phyloP scores from a whole-genome alignment of 164 flowering plant species.

The Magnolia changhungtana region DNA sequence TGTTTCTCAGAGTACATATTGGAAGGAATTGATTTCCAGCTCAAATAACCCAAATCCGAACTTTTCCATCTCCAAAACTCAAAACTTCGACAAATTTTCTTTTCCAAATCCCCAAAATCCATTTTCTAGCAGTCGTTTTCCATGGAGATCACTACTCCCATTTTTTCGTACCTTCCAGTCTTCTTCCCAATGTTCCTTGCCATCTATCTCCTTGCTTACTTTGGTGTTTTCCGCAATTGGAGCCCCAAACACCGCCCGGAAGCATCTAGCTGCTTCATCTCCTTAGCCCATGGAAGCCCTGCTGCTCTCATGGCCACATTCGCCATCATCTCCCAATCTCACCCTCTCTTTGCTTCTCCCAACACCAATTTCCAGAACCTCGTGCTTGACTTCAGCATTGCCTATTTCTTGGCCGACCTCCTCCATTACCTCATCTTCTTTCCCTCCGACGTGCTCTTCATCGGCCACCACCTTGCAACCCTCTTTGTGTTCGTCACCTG shows the following conservation, averaged over 20 bases:
- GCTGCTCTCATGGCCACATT: constrained; percentile 54
- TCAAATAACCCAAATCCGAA: not conserved
- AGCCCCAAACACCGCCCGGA: constrained; percentile 56
- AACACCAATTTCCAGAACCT: constrained; percentile 51
- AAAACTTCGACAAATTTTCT: not conserved
- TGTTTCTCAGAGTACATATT: not conserved
- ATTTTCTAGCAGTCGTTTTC: not conserved
- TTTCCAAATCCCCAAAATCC: not conserved
- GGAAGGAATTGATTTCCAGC: not conserved
- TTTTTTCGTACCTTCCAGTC: constrained; percentile 30
- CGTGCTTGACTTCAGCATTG: constrained; percentile 74
- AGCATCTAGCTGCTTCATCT: constrained; percentile 78
- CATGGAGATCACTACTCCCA: constrained; percentile 31
- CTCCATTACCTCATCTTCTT: constrained; percentile 62
- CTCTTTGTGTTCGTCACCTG: constrained; percentile 81
- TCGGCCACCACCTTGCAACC: constrained; percentile 82
- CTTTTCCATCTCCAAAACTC: not conserved
- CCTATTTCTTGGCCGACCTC: constrained; percentile 73
- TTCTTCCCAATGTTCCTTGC: constrained; percentile 45
- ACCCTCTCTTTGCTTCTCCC: constrained; percentile 42
- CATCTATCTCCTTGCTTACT: constrained; percentile 52
- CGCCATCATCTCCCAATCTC: constrained; percentile 30
- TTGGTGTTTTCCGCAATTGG: constrained; percentile 60
- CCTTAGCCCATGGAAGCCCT: constrained; percentile 79
- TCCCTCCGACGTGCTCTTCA: constrained; percentile 76